Base-by-base conservation (phyloP, 257 asterid genomes). In the Jacaranda mimosifolia region DNA sequence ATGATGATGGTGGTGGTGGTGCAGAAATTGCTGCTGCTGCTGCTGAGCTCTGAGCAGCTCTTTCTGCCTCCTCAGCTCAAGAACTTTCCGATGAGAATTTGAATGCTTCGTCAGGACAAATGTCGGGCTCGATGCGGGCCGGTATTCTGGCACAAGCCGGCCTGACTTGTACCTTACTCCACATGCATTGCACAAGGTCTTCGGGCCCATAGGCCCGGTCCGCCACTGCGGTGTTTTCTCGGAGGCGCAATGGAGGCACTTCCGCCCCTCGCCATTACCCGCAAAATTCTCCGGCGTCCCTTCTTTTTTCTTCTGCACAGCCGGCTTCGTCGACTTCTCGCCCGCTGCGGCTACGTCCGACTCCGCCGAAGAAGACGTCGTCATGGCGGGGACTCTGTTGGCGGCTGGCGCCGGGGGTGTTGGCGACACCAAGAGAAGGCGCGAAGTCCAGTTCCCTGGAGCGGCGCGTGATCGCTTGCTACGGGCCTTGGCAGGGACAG, bases 141-240 rank as follows among this genome's bases (percentile, higher is more conserved):
- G 77, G 79, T 94, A 94, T 11, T 94, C 98, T 0, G 98, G 97
- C 66, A 94, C 98, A 0, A 94, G 94, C 18, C 98, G 81, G 3
- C 98, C 98, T 40, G 98, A 91, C 77, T 93, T 93, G 83, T 87
- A 91, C 83, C 98, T 46, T 8, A 94, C 98, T 3, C 98, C 98
- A 45, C 98, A 94, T 0, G 98, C 98, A 40, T 94, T 94, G 75
- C 98, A 94, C 1, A 94, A 87, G 0, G 98, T 94, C 74, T 94
- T 94, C 43, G 98, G 98, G 64, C 98, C 98, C 97, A 89, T 81
- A n/a, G 97, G 97, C 65, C 98, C 98, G 1, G 98, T 94, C 79
- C 98, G 74, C 98, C 98, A 92, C 57, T 94, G 98, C 9, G 97
- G 98, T 21, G 98, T 94, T 84, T 94, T 94, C 81, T 94, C 97